A percentile compares a stretch with the other conserved stretches of the same genome.
phyloP scores from a whole-genome alignment of 139 green algal species.

The Micromonas commoda region DNA sequence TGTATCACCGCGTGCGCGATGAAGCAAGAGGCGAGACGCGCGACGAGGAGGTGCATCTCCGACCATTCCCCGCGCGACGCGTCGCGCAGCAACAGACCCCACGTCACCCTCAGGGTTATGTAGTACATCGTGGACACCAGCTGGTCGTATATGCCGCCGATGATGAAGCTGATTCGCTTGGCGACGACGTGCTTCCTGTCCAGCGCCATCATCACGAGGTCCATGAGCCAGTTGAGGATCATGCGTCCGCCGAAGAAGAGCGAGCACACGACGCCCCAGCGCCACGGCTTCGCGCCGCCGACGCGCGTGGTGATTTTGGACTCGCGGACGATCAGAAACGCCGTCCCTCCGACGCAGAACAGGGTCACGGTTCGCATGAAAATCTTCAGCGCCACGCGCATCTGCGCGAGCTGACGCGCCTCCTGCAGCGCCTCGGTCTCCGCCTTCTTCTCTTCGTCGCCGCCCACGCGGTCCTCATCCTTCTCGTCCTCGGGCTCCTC shows the following conservation, averaged over 20 bases:
- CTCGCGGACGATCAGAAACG: not conserved
- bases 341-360: not conserved
- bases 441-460: not conserved
- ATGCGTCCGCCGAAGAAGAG: not conserved
- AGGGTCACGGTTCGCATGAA: not conserved
- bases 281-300: not conserved
- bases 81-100: not conserved
- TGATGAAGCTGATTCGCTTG: not conserved
- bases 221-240: not conserved
- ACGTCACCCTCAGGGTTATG: not conserved
- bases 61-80: not conserved
- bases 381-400: not conserved
- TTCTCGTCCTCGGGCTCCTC: not conserved
- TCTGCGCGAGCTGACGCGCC: not conserved
- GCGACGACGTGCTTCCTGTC: slow-evolving; percentile 9
- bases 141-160: not conserved
- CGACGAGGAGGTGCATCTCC: not conserved
- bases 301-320: not conserved
- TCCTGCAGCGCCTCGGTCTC: not conserved
- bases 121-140: not conserved
- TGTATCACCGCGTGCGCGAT: not conserved
- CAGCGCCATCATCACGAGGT: not conserved
- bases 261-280: not conserved
- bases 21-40: not conserved
- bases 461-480: not conserved